Conservation (phyloP, 2,329 filamentous ascomycete genomes). For the Hysterium pulicare region DNA sequence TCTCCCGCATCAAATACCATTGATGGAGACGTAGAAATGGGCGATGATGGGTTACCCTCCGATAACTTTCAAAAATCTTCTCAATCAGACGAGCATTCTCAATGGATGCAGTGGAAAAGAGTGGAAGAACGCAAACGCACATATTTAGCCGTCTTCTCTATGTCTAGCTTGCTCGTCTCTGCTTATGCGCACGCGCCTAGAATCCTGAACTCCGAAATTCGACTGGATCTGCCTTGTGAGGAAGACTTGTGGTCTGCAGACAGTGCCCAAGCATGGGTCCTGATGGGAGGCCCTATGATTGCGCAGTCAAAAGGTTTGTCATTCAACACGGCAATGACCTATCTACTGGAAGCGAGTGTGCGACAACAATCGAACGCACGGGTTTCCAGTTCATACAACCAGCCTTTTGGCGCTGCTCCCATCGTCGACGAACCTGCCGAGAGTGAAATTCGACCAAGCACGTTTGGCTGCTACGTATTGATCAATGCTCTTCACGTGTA, state of each 20-base stretch:
- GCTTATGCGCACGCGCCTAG: conserved; percentile 91
- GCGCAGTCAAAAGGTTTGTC: conserved; percentile 69
- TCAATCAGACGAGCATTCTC: conserved; percentile 56
- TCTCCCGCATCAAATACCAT: conserved; percentile 18
- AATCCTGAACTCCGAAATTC: conserved; percentile 90
- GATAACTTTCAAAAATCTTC: conserved; percentile 34
- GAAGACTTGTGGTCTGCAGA: conserved; percentile 88
- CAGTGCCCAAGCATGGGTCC: conserved; percentile 74
- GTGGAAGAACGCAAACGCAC: conserved; percentile 90
- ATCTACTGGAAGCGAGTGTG: conserved; percentile 75
- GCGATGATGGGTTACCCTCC: conserved; percentile 38
- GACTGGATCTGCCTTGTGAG: conserved; percentile 84
- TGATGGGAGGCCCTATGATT: conserved; percentile 67
- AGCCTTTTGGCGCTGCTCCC: conserved; percentile 48
- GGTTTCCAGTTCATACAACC: conserved; percentile 38
- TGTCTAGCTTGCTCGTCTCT: conserved; percentile 86
- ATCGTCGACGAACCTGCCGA: conserved; percentile 51
- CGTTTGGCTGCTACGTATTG: conserved; percentile 84
- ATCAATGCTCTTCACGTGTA: conserved; percentile 97
- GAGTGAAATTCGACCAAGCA: conserved; percentile 74
- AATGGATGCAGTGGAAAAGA: conserved; percentile 87
- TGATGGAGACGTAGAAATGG: conserved; percentile 56
- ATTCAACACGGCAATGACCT: conserved; percentile 78
- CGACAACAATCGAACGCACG: conserved; percentile 47
- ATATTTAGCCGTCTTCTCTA: conserved; percentile 82